Conservation (phyloP, 495 filamentous ascomycete genomes). For the Penicillium manginii region DNA sequence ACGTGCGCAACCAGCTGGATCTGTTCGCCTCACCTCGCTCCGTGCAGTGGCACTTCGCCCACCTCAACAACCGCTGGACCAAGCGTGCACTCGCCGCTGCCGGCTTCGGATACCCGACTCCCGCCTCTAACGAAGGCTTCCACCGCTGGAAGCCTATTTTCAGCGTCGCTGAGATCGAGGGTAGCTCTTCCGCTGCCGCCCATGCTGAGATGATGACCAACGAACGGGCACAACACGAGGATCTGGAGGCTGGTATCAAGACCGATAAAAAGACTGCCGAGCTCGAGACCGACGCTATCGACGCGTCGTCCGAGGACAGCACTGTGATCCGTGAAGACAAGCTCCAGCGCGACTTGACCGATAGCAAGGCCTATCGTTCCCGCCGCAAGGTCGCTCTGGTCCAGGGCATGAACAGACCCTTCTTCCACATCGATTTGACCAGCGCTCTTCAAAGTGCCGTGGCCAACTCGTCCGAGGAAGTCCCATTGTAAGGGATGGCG, state of each 20-base stretch:
- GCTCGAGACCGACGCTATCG: slow-evolving; percentile 35
- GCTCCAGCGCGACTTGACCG: slow-evolving; percentile 49
- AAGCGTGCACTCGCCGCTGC: slow-evolving; percentile 91
- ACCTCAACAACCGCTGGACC: slow-evolving; percentile 96
- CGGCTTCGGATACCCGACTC: slow-evolving; percentile 88
- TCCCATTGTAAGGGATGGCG: slow-evolving; percentile 16
- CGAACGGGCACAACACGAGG: slow-evolving; percentile 50
- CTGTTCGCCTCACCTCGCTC: slow-evolving; percentile 79
- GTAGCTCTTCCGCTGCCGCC: slow-evolving; percentile 66
- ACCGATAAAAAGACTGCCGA: slow-evolving; percentile 29
- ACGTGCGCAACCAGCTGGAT: slow-evolving; percentile 97
- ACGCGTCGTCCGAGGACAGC: slow-evolving; percentile 35
- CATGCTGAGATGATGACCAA: slow-evolving; percentile 62
- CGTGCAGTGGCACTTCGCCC: slow-evolving; percentile 95
- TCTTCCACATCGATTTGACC: slow-evolving; percentile 95
- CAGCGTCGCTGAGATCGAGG: slow-evolving; percentile 87
- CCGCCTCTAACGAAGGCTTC: slow-evolving; percentile 56
- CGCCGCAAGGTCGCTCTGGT: slow-evolving; percentile 65
- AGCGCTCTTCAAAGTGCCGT: slow-evolving; percentile 90
- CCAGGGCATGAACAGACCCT: slow-evolving; percentile 82
- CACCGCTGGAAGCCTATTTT: slow-evolving; percentile 95
- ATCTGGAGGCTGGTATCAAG: slow-evolving; percentile 47
- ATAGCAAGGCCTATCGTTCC: slow-evolving; percentile 48
- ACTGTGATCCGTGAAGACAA: slow-evolving; percentile 41
- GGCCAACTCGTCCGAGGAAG: slow-evolving; percentile 58